Percentiles rank a stretch among this genome's conserved stretches.
Conservation (phyloP, 805 yeast genomes). For the Metschnikowia picachoensis region DNA sequence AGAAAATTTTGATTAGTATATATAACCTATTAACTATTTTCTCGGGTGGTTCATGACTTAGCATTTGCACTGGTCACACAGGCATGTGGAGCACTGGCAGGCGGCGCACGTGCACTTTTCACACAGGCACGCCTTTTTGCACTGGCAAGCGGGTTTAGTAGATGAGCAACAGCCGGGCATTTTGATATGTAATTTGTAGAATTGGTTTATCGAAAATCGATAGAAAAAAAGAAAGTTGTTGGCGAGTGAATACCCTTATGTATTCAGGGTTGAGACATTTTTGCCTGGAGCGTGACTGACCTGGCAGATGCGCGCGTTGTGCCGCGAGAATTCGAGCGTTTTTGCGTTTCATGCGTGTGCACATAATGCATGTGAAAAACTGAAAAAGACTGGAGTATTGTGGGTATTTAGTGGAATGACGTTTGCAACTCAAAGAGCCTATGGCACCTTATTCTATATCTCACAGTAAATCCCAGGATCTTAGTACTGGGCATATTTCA, state of each 20-base stretch:
- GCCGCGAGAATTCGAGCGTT: not conserved
- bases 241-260: not conserved
- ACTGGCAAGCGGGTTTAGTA: conserved; percentile 3
- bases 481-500: too few species aligned
- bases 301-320: conserved; percentile 1
- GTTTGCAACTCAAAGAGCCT: too few species aligned
- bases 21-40: too few species aligned
- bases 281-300: not conserved
- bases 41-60: not conserved
- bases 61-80: conserved; percentile 5
- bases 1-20: too few species aligned
- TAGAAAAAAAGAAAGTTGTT: too few species aligned
- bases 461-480: too few species aligned
- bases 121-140: conserved; percentile 2
- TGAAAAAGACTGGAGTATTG: not conserved
- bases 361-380: not conserved
- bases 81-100: conserved; percentile 2
- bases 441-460: too few species aligned
- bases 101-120: conserved; percentile 3
- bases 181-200: not conserved
- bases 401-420: too few species aligned
- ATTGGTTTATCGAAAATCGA: not conserved
- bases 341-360: not conserved
- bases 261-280: not conserved
- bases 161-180: conserved; percentile 2